Evolutionary conservation across 345 rosid species (phyloP).

Genomic region (Fremontodendron californicum): DNA sequence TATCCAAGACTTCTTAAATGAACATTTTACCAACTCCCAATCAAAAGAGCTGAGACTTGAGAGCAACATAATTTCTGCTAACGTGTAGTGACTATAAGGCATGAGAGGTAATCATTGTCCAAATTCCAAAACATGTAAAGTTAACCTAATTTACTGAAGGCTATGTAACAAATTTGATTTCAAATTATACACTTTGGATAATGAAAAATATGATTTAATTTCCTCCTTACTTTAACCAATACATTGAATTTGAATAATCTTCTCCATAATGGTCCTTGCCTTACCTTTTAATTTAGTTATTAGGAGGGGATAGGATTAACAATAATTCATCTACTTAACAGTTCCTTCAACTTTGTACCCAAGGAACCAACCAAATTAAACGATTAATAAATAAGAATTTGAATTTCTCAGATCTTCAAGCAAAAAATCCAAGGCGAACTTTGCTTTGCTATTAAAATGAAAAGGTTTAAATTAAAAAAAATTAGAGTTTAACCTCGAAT

Average conservation of each 20-base stretch:
- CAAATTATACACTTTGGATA: not conserved
- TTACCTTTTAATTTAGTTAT: not conserved
- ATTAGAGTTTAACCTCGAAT: not conserved
- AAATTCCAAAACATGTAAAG: conserved; percentile 2
- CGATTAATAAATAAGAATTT: not conserved
- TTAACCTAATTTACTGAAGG: not conserved
- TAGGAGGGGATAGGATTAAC: not conserved
- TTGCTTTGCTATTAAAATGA: not conserved
- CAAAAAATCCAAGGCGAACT: not conserved
- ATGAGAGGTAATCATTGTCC: not conserved
- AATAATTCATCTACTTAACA: not conserved
- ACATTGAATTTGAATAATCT: not conserved
- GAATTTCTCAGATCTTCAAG: not conserved
- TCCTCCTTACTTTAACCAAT: not conserved
- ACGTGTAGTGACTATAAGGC: not conserved
- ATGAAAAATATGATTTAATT: not conserved
- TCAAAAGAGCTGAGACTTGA: not conserved
- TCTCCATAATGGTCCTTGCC: not conserved
- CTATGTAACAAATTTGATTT: not conserved
- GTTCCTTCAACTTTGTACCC: not conserved
- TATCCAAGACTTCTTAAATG: not conserved
- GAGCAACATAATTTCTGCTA: conserved; percentile 4
- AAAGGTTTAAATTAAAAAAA: not conserved
- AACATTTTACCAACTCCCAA: not conserved
- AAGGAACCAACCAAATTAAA: not conserved